A percentile compares a stretch with the other conserved stretches of the same genome.
phyloP scores from a whole-genome alignment of 2,329 filamentous ascomycete genomes.

The Karstenula rhodostoma region DNA sequence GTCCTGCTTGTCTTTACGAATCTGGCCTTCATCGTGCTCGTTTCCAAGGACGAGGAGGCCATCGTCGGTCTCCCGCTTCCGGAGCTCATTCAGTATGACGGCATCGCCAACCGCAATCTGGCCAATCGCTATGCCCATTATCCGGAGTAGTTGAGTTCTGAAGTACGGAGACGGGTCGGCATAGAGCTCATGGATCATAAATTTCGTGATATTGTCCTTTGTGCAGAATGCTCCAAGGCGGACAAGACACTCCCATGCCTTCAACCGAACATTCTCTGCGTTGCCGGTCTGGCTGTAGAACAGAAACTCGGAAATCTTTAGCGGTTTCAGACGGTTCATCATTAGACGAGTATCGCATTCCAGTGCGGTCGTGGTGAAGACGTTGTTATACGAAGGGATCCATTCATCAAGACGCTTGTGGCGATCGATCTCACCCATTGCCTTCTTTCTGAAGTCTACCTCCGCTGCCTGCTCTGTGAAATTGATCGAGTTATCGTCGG shows the following conservation, averaged over 20 bases:
- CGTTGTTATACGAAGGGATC: slow-evolving; percentile 71
- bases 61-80: slow-evolving; percentile 40
- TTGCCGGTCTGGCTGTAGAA: slow-evolving; percentile 68
- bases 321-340: slow-evolving; percentile 60
- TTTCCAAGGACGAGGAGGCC: slow-evolving; percentile 65
- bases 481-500: slow-evolving; percentile 47
- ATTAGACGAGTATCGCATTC: slow-evolving; percentile 66
- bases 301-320: slow-evolving; percentile 65
- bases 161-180: slow-evolving; percentile 67
- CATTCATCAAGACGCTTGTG: slow-evolving; percentile 72
- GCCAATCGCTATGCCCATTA: slow-evolving; percentile 65
- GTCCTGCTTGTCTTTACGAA: slow-evolving; percentile 61
- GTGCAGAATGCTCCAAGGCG: slow-evolving; percentile 62
- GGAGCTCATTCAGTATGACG: slow-evolving; percentile 40
- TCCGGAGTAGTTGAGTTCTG: slow-evolving; percentile 59
- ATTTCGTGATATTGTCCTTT: slow-evolving; percentile 61
- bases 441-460: slow-evolving; percentile 62
- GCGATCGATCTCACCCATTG: slow-evolving; percentile 68
- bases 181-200: slow-evolving; percentile 64
- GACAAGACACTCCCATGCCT: slow-evolving; percentile 66
- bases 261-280: slow-evolving; percentile 66
- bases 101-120: slow-evolving; percentile 66
- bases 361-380: slow-evolving; percentile 68
- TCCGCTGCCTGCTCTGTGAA: slow-evolving; percentile 61
- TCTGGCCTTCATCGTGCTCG: slow-evolving; percentile 48